A percentile compares a stretch with the other conserved stretches of the same genome.
Conservation (phyloP, 192 early-diverging fungal species). For the Borealophlyctis nickersoniae region DNA sequence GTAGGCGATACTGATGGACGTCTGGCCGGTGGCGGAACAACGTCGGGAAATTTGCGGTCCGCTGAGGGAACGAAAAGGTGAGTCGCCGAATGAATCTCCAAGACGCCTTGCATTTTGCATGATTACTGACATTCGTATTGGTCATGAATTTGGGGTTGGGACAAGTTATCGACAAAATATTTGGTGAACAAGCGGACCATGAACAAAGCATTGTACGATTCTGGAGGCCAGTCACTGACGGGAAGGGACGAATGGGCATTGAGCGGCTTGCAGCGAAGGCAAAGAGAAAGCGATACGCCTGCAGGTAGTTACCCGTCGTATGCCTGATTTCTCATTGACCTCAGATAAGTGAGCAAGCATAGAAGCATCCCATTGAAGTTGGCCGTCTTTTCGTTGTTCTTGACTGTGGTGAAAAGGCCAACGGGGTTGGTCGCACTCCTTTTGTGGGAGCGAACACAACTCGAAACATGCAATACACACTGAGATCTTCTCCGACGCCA, state of each 20-base stretch:
- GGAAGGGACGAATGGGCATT: neutral
- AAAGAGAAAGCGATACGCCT: neutral
- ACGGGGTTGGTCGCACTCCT: neutral
- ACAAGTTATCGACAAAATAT: slow-evolving; percentile 61
- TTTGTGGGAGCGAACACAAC: neutral
- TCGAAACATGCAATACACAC: slow-evolving; percentile 33
- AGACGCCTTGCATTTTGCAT: slow-evolving; percentile 2
- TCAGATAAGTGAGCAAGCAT: slow-evolving; percentile 58
- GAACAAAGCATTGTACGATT: slow-evolving; percentile 68
- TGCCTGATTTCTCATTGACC: slow-evolving; percentile 37
- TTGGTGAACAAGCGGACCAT: slow-evolving; percentile 62
- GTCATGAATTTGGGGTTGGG: slow-evolving; percentile 45
- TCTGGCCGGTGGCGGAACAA: no score
- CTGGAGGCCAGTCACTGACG: slow-evolving; percentile 53
- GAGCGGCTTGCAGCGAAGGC: neutral
- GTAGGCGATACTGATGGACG: no score
- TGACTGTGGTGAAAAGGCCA: slow-evolving; percentile 40
- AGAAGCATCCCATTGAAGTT: slow-evolving; percentile 67
- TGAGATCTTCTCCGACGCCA: slow-evolving; percentile 57
- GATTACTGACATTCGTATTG: slow-evolving; percentile 58
- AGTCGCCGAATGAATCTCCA: neutral
- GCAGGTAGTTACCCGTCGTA: slow-evolving; percentile 39
- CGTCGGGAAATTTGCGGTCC: neutral
- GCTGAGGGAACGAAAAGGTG: neutral
- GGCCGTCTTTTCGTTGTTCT: slow-evolving; percentile 58